Base-by-base conservation (phyloP, 1,139 yeast species). In the Saccharomyces hybrid region DNA sequence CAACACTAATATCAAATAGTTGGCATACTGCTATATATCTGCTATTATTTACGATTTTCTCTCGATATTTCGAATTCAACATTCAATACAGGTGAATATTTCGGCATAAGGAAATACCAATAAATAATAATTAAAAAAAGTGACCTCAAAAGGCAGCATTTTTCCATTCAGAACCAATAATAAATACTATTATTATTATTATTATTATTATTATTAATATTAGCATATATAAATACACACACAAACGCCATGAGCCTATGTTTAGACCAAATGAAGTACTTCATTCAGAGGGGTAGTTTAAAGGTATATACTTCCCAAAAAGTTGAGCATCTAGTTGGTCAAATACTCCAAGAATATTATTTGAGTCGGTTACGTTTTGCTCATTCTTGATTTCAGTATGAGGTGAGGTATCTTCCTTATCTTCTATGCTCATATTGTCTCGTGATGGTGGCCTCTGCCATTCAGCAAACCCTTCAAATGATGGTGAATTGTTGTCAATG, bases 311-410 rank as follows among this genome's bases (percentile, higher is more conserved):
- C 52, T 87, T 75, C 0, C 96, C 96, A 73, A 89, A 88, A 11
- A 89, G 78, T 65, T 88, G 93, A 57, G 88, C 81, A 68, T 89
- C 96, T 49, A 88, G 72, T 61, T 84, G 85, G 67, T 88, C 96
- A 76, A 88, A 84, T 20, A 86, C 84, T 4, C 95, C 95, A 1
- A 93, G 89, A 56, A 85, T 76, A 23, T 42, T 13, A 63, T 87
- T 87, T 50, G 67, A 64, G 46, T 68, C 66, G 44, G 65, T 63
- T 23, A 51, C 55, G 31, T 48, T 38, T 8, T 52, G 44, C 4
- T 50, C 51, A n/a, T 2, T 16, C 20, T 16, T 16, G 2, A 16
- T 16, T 16, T 16, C 20, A 2, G 20, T 16, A n/a, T 47, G 4
- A 25, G 50, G 38, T 13, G 38, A 32, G 27, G 5, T 52, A 49